Percentiles rank a stretch among this genome's conserved stretches.
These are phyloP conservation scores for Pythium dissotocum DNA, from an alignment of 352 stramenopile genomes.

Conservation along the genomic window DNA sequence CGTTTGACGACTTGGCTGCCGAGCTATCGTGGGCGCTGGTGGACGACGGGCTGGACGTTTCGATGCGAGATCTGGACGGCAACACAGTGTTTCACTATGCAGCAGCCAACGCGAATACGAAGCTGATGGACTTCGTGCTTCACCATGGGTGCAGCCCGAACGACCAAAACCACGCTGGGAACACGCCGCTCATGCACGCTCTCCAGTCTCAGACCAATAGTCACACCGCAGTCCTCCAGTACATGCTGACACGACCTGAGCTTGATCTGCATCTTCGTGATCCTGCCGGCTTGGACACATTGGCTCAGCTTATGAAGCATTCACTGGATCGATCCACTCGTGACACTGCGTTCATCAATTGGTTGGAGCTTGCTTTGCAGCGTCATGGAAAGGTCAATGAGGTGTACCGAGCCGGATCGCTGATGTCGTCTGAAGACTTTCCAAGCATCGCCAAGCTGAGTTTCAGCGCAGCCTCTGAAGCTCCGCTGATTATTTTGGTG, in stretches of 20 bases:
- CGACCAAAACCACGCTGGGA: slow-evolving; percentile 35
- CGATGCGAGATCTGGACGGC: slow-evolving; percentile 34
- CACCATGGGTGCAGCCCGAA: slow-evolving; percentile 50
- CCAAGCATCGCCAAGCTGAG: slow-evolving; percentile 33
- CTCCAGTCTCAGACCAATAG: slow-evolving; percentile 25
- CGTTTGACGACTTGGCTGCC: slow-evolving; percentile 46
- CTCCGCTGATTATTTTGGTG: slow-evolving; percentile 45
- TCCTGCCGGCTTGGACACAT: neutral
- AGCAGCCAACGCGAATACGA: slow-evolving; percentile 42
- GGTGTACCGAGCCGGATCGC: neutral
- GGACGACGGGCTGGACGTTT: slow-evolving; percentile 41
- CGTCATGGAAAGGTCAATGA: neutral
- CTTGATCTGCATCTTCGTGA: neutral
- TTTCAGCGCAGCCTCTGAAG: slow-evolving; percentile 25
- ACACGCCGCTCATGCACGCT: slow-evolving; percentile 50
- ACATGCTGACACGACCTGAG: slow-evolving; percentile 10
- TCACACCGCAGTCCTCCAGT: slow-evolving; percentile 4
- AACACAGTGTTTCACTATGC: slow-evolving; percentile 61
- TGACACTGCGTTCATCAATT: slow-evolving; percentile 34
- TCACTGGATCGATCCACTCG: slow-evolving; percentile 35
- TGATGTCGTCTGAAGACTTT: slow-evolving; percentile 17
- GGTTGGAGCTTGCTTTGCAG: slow-evolving; percentile 34
- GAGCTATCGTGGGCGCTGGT: slow-evolving; percentile 67
- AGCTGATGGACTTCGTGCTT: slow-evolving; percentile 65
- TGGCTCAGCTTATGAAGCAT: slow-evolving; percentile 42